Evolutionary conservation across 1,139 yeast species (phyloP).

Genomic region (Nakaseomyces uthaithaninus): DNA sequence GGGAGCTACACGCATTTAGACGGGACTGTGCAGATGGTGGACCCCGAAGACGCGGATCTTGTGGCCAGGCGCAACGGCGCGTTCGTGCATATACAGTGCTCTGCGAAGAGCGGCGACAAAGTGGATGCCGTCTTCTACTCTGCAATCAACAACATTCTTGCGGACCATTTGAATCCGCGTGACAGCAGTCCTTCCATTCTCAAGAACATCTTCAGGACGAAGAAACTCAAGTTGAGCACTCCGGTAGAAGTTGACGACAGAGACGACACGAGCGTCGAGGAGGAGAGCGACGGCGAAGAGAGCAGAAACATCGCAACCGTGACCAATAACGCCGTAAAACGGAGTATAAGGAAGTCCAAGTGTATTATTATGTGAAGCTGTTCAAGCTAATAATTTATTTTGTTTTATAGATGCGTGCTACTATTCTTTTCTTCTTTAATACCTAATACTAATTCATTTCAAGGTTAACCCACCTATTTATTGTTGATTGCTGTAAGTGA

Average conservation of each 20-base stretch:
- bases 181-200: constrained; percentile 10
- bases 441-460: too few species aligned
- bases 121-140: constrained; percentile 57
- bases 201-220: constrained; percentile 13
- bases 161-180: constrained; percentile 11
- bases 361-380: constrained; percentile 13
- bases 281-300: not conserved
- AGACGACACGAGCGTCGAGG: not conserved
- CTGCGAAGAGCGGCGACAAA: constrained; percentile 64
- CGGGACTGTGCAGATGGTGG: too few species aligned
- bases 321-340: constrained; percentile 6
- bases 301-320: constrained; percentile 1
- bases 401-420: too few species aligned
- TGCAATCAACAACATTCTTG: constrained; percentile 25
- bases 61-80: constrained; percentile 66
- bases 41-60: constrained; percentile 22
- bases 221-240: not conserved
- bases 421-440: too few species aligned
- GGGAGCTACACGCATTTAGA: too few species aligned
- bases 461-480: too few species aligned
- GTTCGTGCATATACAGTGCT: constrained; percentile 69
- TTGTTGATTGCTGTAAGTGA: too few species aligned
- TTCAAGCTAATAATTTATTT: too few species aligned
- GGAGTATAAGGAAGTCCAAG: constrained; percentile 10
- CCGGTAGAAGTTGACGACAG: not conserved